These are phyloP conservation scores for Dorcoceras hygrometricum DNA, from an alignment of 257 asterid genomes.

Conservation along the genomic window DNA sequence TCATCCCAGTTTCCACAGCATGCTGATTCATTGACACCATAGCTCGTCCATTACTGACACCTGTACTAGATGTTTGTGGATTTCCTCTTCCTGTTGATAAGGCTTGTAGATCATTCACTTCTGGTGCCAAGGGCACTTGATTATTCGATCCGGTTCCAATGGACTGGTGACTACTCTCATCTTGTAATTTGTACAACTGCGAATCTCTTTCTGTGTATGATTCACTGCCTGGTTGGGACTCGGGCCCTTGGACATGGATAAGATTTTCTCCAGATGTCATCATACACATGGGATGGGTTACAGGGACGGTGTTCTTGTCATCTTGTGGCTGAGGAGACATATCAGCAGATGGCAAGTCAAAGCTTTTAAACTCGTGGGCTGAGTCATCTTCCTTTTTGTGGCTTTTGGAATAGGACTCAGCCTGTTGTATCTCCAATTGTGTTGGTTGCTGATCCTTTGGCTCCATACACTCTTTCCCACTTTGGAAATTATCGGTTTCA, in stretches of 20 bases:
- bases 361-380: conserved; percentile 33
- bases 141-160: conserved; percentile 36
- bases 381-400: conserved; percentile 40
- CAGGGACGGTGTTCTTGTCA: conserved; percentile 34
- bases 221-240: conserved; percentile 23
- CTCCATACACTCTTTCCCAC: conserved; percentile 44
- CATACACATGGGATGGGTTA: conserved; percentile 37
- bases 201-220: conserved; percentile 47
- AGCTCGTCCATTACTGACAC: conserved; percentile 31
- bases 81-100: conserved; percentile 37
- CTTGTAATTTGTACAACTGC: conserved; percentile 44
- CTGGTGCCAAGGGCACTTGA: conserved; percentile 39
- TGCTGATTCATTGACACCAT: conserved; percentile 35
- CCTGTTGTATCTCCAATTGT: conserved; percentile 39
- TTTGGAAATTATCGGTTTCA: conserved; percentile 42
- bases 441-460: conserved; percentile 47
- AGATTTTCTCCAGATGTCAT: conserved; percentile 47
- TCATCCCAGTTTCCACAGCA: conserved; percentile 32
- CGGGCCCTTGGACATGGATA: conserved; percentile 31
- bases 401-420: conserved; percentile 42
- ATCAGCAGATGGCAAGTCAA: conserved; percentile 31
- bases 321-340: conserved; percentile 32
- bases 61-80: conserved; percentile 32
- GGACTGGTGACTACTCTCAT: conserved; percentile 40
- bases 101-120: conserved; percentile 44